Percentiles rank a stretch among this genome's conserved stretches.
These are phyloP conservation scores for Phytophthora sojae DNA, from an alignment of 352 stramenopile species.

Conservation along the genomic window DNA sequence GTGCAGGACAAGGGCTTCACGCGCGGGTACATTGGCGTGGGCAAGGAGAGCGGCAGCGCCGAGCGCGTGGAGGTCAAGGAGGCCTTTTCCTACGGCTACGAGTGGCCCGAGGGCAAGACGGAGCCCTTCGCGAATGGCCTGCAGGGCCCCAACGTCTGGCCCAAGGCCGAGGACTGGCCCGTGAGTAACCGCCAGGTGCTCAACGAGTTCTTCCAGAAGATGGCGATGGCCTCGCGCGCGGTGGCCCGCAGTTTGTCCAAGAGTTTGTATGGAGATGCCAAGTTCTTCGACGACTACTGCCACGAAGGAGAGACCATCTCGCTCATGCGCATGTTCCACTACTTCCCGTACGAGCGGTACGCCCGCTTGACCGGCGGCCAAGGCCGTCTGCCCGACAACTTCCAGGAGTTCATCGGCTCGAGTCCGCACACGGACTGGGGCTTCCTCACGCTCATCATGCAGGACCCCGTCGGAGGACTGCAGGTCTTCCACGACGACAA, in stretches of 20 bases:
- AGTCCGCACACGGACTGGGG: constrained; percentile 89
- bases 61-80: constrained; percentile 86
- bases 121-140: constrained; percentile 59
- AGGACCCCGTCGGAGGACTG: constrained; percentile 75
- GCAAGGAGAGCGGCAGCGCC: constrained; percentile 80
- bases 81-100: constrained; percentile 84
- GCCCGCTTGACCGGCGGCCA: constrained; percentile 37
- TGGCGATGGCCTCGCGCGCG: constrained; percentile 56
- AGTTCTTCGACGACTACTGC: constrained; percentile 71
- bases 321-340: constrained; percentile 88
- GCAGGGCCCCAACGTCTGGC: constrained; percentile 81
- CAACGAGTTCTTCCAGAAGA: constrained; percentile 67
- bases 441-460: constrained; percentile 86
- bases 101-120: constrained; percentile 50
- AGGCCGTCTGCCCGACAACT: constrained; percentile 40
- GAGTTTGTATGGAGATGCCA: constrained; percentile 55
- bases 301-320: constrained; percentile 79
- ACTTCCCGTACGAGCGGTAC: constrained; percentile 81
- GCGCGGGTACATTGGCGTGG: constrained; percentile 81
- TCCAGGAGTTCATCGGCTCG: constrained; percentile 78
- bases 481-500: constrained; percentile 75
- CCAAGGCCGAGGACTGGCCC: constrained; percentile 38
- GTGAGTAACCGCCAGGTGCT: constrained; percentile 48
- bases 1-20: constrained; percentile 79
- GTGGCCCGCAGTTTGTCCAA: constrained; percentile 62